Evolutionary conservation across 2,329 filamentous ascomycete species (phyloP).

Genomic region (Akanthomyces dipterigenus): DNA sequence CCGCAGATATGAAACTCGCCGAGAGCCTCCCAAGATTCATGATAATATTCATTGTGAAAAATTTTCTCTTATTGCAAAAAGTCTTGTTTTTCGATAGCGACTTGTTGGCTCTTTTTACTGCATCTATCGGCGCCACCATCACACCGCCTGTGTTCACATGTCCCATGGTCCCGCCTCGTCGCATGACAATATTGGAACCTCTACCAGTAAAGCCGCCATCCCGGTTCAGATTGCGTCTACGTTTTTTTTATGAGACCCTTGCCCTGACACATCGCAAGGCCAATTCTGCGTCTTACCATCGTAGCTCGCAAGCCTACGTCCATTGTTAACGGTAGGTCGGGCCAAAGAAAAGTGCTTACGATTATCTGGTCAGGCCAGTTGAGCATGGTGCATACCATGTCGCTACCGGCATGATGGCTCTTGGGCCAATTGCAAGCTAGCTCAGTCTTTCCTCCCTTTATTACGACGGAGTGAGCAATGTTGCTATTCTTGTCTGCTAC

Average conservation of each 20-base stretch:
- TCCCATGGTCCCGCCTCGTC: background rate
- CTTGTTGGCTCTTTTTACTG: background rate
- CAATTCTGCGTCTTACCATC: background rate
- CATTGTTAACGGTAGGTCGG: background rate
- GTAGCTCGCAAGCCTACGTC: background rate
- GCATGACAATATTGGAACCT: background rate
- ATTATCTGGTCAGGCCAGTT: background rate
- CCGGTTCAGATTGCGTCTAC: background rate
- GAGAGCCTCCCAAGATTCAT: background rate
- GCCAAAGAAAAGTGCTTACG: too few relatives aligned
- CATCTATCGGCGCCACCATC: background rate
- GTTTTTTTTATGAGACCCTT: background rate
- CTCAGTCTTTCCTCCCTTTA: too few relatives aligned
- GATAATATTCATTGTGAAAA: too few relatives aligned
- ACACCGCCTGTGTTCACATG: background rate
- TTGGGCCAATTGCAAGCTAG: background rate
- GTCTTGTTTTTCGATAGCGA: background rate
- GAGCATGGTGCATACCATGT: background rate
- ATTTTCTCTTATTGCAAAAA: background rate
- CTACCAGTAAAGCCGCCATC: background rate
- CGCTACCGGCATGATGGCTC: background rate
- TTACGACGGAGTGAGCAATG: too few relatives aligned
- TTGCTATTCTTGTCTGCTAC: too few relatives aligned
- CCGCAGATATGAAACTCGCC: background rate
- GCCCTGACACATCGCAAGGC: too few relatives aligned